phyloP scores from a whole-genome alignment of 140 eudicot species.

The Cichorium intybus region DNA sequence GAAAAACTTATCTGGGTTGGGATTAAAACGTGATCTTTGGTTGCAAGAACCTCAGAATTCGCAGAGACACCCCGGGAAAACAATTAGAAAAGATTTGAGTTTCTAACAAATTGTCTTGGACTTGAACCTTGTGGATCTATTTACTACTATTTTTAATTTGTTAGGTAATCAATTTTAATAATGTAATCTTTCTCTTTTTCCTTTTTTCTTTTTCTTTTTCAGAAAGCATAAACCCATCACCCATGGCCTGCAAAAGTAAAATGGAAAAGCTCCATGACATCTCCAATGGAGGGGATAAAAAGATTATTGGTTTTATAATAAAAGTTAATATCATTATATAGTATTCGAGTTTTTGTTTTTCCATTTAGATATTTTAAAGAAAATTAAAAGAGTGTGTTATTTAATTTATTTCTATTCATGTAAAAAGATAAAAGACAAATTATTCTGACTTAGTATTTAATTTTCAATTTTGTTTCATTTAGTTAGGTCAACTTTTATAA shows the following conservation, averaged over 20 bases:
- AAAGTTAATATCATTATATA: background rate
- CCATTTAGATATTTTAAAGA: too few species aligned
- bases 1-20: conserved; percentile 35
- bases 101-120: conserved; percentile 4
- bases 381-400: too few species aligned
- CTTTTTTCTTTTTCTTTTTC: conserved; percentile 23
- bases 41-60: conserved; percentile 14
- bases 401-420: too few species aligned
- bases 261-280: background rate
- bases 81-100: conserved; percentile 14
- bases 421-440: too few species aligned
- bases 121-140: conserved; percentile 20
- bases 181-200: background rate
- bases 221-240: conserved; percentile 9
- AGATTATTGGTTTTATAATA: background rate
- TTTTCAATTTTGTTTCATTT: too few species aligned
- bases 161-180: conserved; percentile 12
- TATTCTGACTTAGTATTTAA: too few species aligned
- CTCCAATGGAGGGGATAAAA: background rate
- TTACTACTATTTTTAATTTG: background rate
- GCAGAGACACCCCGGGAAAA: conserved; percentile 21
- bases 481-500: too few species aligned
- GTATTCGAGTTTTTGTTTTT: background rate
- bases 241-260: conserved; percentile 25
- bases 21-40: conserved; percentile 23